Percentiles rank a stretch among this genome's conserved stretches.
Conservation (phyloP, 2,329 filamentous ascomycete genomes). For the Arachnopeziza araneosa region DNA sequence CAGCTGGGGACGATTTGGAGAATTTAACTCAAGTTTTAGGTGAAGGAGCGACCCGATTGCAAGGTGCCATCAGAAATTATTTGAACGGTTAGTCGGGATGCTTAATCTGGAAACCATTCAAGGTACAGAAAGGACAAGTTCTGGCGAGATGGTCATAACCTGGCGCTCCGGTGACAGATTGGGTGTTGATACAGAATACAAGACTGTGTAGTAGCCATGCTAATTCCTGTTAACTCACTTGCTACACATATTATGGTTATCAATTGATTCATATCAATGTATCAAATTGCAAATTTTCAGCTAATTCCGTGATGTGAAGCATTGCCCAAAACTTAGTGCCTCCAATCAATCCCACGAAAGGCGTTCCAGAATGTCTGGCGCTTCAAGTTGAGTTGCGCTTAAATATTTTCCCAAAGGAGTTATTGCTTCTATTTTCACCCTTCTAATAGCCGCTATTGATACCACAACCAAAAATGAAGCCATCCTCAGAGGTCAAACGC, state of each 20-base stretch:
- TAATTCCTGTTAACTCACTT: neutral
- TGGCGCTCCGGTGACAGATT: neutral
- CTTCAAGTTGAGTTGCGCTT: neutral
- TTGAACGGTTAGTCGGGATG: slow-evolving; percentile 45
- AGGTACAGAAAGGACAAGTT: no score
- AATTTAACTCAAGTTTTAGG: slow-evolving; percentile 79
- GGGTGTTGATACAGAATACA: neutral
- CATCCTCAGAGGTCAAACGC: neutral
- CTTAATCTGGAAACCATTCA: no score
- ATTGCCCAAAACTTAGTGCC: no score
- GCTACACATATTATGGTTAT: neutral
- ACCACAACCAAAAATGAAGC: neutral
- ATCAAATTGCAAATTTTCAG: neutral
- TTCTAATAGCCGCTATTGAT: neutral
- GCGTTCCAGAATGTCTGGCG: neutral
- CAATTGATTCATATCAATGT: neutral
- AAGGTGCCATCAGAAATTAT: slow-evolving; percentile 66
- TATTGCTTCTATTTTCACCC: neutral
- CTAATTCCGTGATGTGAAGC: neutral
- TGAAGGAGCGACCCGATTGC: slow-evolving; percentile 77
- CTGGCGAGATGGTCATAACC: neutral
- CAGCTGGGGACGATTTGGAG: slow-evolving; percentile 91
- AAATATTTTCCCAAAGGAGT: neutral
- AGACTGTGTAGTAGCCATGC: neutral
- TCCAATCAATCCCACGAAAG: no score